A percentile compares a stretch with the other conserved stretches of the same genome.
Evolutionary conservation across 2,329 filamentous ascomycete genomes (phyloP).

Genomic region (Ceratocystis lukuohia): DNA sequence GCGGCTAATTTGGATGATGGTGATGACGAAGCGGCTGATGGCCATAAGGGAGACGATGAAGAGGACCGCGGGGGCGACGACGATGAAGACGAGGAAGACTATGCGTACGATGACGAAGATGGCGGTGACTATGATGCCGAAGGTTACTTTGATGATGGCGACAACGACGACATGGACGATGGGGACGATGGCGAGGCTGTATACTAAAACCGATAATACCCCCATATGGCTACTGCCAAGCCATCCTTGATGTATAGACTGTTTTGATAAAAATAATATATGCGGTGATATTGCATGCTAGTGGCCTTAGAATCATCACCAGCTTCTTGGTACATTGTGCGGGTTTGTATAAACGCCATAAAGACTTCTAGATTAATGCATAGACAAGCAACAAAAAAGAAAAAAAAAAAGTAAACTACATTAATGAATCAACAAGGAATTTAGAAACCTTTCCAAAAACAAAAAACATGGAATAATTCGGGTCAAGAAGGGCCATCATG

Average conservation of each 20-base stretch:
- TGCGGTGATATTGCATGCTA: not conserved
- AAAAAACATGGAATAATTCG: not conserved
- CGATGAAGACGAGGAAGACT: constrained; percentile 31
- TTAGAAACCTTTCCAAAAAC: not conserved
- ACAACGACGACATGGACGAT: constrained; percentile 41
- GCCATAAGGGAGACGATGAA: constrained; percentile 36
- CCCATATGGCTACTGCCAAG: not conserved
- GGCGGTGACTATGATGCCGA: constrained; percentile 50
- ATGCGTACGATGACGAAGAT: constrained; percentile 43
- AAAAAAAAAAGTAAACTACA: not conserved
- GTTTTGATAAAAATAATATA: not conserved
- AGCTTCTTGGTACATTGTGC: not conserved
- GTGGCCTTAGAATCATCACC: not conserved
- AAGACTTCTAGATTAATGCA: not conserved
- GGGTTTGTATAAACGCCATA: not conserved
- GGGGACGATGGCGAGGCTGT: constrained; percentile 28
- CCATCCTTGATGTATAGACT: not conserved
- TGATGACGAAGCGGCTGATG: constrained; percentile 35
- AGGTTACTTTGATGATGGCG: constrained; percentile 45
- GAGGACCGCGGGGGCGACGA: constrained; percentile 29
- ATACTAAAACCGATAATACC: constrained; percentile 10
- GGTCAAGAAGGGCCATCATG: constrained; percentile 8
- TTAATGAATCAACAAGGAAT: not conserved
- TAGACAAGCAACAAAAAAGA: not conserved
- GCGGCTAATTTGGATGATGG: constrained; percentile 31